Evolutionary conservation across 2,329 filamentous ascomycete genomes (phyloP).

Genomic region (Scedosporium boydii): DNA sequence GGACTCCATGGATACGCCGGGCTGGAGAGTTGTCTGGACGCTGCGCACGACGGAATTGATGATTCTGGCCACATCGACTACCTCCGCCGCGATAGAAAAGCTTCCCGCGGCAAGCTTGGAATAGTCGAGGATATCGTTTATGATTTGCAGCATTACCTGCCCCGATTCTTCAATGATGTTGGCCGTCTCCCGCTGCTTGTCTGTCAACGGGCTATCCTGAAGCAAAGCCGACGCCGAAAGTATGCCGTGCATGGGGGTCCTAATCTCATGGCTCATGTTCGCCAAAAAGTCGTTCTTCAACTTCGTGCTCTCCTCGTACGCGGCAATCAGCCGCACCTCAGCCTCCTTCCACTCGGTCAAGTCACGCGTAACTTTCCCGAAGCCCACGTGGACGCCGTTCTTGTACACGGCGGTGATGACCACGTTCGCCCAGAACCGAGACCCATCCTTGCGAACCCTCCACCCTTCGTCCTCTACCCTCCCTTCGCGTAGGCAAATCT

Average conservation of each 20-base stretch:
- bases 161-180: constrained; percentile 51
- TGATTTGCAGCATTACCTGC: constrained; percentile 47
- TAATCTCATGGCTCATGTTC: constrained; percentile 56
- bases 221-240: constrained; percentile 49
- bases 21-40: constrained; percentile 34
- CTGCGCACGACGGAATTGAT: constrained; percentile 39
- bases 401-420: constrained; percentile 47
- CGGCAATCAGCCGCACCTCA: constrained; percentile 43
- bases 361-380: constrained; percentile 49
- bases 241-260: constrained; percentile 57
- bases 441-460: constrained; percentile 49
- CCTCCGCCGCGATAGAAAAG: constrained; percentile 45
- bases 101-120: constrained; percentile 26
- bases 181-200: constrained; percentile 45
- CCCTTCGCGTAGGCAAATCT: constrained; percentile 42
- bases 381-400: constrained; percentile 42
- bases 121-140: constrained; percentile 59
- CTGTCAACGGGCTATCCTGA: constrained; percentile 39
- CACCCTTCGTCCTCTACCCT: constrained; percentile 50
- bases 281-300: constrained; percentile 53
- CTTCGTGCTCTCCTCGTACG: constrained; percentile 53
- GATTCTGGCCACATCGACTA: constrained; percentile 36
- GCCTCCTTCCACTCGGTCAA: constrained; percentile 45
- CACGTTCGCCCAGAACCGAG: constrained; percentile 51
- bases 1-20: constrained; percentile 35